These are phyloP conservation scores for Peronospora belbahrii DNA, from an alignment of 352 stramenopile species.

Conservation along the genomic window DNA sequence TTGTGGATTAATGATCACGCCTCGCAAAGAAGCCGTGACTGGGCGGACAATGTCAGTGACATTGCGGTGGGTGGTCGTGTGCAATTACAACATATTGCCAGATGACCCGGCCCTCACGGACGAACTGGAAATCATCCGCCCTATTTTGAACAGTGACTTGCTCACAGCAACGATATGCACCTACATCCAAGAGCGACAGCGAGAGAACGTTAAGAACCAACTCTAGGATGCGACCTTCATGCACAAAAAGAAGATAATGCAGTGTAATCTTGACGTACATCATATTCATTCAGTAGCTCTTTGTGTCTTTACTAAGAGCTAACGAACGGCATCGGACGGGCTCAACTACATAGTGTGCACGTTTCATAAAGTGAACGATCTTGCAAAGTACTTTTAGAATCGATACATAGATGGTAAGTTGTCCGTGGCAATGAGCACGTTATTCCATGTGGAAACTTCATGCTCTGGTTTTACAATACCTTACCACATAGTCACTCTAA, in stretches of 20 bases:
- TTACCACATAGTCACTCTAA: too few relatives aligned
- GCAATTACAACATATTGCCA: conserved; percentile 30
- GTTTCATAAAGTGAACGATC: conserved; percentile 5
- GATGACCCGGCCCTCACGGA: conserved; percentile 20
- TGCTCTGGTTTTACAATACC: too few relatives aligned
- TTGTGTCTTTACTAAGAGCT: not conserved
- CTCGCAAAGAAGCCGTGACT: conserved; percentile 15
- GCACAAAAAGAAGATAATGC: not conserved
- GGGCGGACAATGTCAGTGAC: conserved; percentile 15
- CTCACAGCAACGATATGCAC: conserved; percentile 1
- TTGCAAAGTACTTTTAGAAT: too few relatives aligned
- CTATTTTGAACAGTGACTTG: conserved; percentile 35
- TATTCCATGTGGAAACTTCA: conserved; percentile 1
- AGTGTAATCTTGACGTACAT: conserved; percentile 7
- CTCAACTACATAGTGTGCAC: conserved; percentile 8
- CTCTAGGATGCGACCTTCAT: not conserved
- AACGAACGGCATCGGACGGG: not conserved
- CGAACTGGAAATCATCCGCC: conserved; percentile 23
- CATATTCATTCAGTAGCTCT: not conserved
- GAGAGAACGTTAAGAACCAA: not conserved
- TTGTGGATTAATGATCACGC: conserved; percentile 22
- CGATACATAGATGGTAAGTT: too few relatives aligned
- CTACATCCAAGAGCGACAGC: conserved; percentile 26
- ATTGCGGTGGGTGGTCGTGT: conserved; percentile 25
- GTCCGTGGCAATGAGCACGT: too few relatives aligned